Base-by-base conservation (phyloP, 2,329 filamentous ascomycete genomes). In the Hypoxylon sp. region DNA sequence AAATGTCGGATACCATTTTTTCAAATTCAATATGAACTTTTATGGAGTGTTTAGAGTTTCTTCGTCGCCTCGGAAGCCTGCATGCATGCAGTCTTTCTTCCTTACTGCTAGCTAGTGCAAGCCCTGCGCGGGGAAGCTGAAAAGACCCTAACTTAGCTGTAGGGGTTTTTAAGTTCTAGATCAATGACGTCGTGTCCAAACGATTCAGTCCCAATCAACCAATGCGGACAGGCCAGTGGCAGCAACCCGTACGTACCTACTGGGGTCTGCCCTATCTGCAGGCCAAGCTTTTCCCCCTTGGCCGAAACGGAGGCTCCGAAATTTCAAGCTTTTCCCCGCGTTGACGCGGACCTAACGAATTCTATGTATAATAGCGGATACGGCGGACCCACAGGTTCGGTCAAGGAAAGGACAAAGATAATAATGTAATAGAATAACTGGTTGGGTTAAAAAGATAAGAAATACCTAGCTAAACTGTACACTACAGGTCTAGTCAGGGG, bases 361-460 rank as follows among this genome's bases (percentile, higher is more conserved):
- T 22, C 26, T 40, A 57, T 14, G 28, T n/a, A 28, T 40, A 40
- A 18, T 58, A 44, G 24, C 26, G 26, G 45, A 38, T 49, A 45
- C 8, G 22, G 16, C 16, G 16, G 57, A 54, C 22, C 62, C 62
- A 65, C 57, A 16, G 12, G 20, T 32, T 53, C 49, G 56, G 44
- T 57, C 36, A 61, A 64, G 55, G 60, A 61, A 67, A 48, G 58
- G 61, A 58, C 61, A 67, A 61, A 67, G 56, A 64, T 56, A 58
- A 64, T 61, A 53, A 61, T 64, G 61, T 64, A 67, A 64, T 64
- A 28, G 36, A 52, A 58, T 64, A 24, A 28, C 20, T 32, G 32
- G 36, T 20, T 42, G 36, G 5, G n/a, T n/a, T n/a, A n/a, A n/a
- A 26, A 51, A 38, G 38, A 66, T 66, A 66, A 66, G 59, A 53